These are phyloP conservation scores for Avena sativa DNA, from an alignment of 176 grass and related monocot species.

Conservation along the genomic window DNA sequence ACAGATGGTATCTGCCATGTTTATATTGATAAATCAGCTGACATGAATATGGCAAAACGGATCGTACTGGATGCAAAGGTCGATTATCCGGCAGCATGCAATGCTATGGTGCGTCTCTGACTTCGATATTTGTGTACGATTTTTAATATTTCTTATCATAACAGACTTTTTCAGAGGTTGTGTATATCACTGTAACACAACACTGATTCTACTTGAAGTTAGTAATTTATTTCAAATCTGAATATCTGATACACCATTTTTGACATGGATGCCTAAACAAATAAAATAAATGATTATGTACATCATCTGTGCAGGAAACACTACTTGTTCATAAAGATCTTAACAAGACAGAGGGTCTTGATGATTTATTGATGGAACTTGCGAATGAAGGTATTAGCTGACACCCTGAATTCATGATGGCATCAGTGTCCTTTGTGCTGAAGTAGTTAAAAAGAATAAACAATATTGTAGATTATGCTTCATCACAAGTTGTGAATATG, in stretches of 20 bases:
- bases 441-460: not conserved
- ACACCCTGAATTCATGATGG: not conserved
- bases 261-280: not conserved
- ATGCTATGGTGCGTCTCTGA: slow-evolving; percentile 85
- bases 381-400: slow-evolving; percentile 70
- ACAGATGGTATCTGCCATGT: slow-evolving; percentile 99
- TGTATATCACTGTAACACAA: not conserved
- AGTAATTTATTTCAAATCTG: slow-evolving; percentile 10
- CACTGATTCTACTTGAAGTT: not conserved
- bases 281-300: not conserved
- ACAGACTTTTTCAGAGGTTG: not conserved
- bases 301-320: slow-evolving; percentile 78
- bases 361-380: slow-evolving; percentile 83
- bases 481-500: not conserved
- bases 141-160: not conserved
- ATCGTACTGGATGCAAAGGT: slow-evolving; percentile 93
- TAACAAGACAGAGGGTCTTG: slow-evolving; percentile 70
- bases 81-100: slow-evolving; percentile 98
- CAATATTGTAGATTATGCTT: not conserved
- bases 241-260: not conserved
- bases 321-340: slow-evolving; percentile 93
- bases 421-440: not conserved
- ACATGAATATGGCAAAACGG: slow-evolving; percentile 91
- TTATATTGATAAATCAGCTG: slow-evolving; percentile 96
- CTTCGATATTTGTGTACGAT: not conserved